Percentiles rank a stretch among this genome's conserved stretches.
These are phyloP conservation scores for Epichloe sp. DNA, from an alignment of 2,329 filamentous ascomycete genomes.

Conservation along the genomic window DNA sequence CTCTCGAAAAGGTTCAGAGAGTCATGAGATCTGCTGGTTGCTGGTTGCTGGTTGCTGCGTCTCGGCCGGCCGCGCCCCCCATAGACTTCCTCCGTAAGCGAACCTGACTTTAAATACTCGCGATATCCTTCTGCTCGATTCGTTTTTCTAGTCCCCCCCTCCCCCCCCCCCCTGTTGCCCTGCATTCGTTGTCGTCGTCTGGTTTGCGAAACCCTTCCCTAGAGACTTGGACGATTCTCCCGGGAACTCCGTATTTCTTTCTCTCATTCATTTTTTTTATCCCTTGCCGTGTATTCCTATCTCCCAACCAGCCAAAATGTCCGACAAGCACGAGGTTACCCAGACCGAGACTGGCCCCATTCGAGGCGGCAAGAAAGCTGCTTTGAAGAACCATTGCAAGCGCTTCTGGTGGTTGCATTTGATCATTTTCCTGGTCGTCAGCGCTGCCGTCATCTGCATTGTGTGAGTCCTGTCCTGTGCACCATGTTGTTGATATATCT, in stretches of 20 bases:
- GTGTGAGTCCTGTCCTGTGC: slow-evolving; percentile 34
- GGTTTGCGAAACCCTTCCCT: not conserved
- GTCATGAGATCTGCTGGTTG: not conserved
- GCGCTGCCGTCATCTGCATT: slow-evolving; percentile 42
- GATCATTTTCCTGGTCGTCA: slow-evolving; percentile 33
- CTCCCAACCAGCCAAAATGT: slow-evolving; percentile 17
- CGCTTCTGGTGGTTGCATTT: slow-evolving; percentile 51
- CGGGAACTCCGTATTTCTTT: not conserved
- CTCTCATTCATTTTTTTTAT: not conserved
- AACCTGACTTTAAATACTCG: slow-evolving; percentile 5
- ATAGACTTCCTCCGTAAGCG: not conserved
- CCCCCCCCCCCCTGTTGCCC: not conserved
- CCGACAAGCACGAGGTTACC: slow-evolving; percentile 23
- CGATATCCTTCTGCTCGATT: slow-evolving; percentile 4
- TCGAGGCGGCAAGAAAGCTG: slow-evolving; percentile 22
- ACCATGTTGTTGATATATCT: not conserved
- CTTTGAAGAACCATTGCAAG: slow-evolving; percentile 33
- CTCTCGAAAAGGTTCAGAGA: not conserved
- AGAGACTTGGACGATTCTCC: not conserved
- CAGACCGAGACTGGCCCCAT: slow-evolving; percentile 21
- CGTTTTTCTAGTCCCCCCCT: not conserved
- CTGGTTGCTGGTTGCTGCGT: not conserved
- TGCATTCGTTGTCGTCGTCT: slow-evolving; percentile 1
- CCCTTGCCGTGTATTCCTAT: not conserved
- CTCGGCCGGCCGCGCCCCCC: not conserved